These are phyloP conservation scores for Microstegium vimineum DNA, from an alignment of 176 grass and related monocot genomes.

Conservation along the genomic window DNA sequence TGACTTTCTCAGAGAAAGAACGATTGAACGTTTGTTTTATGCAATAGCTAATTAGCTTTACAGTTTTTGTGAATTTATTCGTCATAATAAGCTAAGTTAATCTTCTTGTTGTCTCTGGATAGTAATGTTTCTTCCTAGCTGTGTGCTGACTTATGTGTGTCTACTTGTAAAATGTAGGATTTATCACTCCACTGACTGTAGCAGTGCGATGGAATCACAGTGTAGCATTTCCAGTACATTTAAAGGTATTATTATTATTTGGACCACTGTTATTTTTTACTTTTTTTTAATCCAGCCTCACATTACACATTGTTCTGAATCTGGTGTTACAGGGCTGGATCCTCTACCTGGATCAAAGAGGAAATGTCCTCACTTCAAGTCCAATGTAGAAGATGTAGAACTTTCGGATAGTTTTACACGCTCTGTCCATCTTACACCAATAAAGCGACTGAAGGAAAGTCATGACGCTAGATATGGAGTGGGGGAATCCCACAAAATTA, in stretches of 20 bases:
- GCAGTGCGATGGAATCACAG: slow-evolving; percentile 41
- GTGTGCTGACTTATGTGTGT: slow-evolving; percentile 7
- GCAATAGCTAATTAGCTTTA: neutral
- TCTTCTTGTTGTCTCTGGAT: neutral
- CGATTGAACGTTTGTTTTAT: neutral
- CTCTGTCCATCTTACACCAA: slow-evolving; percentile 37
- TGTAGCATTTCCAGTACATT: slow-evolving; percentile 81
- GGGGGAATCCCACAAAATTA: slow-evolving; percentile 36
- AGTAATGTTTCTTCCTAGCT: neutral
- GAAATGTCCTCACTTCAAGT: slow-evolving; percentile 51
- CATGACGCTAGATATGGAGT: neutral
- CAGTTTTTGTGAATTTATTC: neutral
- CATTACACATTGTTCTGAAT: neutral
- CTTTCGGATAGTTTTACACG: slow-evolving; percentile 44
- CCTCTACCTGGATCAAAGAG: slow-evolving; percentile 84
- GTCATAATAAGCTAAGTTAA: neutral
- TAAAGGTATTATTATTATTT: slow-evolving; percentile 65
- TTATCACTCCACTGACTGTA: slow-evolving; percentile 49
- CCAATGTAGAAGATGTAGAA: slow-evolving; percentile 42
- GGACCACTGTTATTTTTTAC: neutral
- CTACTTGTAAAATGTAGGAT: slow-evolving; percentile 44
- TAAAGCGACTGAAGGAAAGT: slow-evolving; percentile 61
- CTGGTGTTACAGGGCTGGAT: slow-evolving; percentile 66
- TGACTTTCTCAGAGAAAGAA: neutral
- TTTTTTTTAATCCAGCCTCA: neutral